Percentiles rank a stretch among this genome's conserved stretches.
Evolutionary conservation across 768 basidiomycete genomes (phyloP).

Genomic region (Russula emetica): DNA sequence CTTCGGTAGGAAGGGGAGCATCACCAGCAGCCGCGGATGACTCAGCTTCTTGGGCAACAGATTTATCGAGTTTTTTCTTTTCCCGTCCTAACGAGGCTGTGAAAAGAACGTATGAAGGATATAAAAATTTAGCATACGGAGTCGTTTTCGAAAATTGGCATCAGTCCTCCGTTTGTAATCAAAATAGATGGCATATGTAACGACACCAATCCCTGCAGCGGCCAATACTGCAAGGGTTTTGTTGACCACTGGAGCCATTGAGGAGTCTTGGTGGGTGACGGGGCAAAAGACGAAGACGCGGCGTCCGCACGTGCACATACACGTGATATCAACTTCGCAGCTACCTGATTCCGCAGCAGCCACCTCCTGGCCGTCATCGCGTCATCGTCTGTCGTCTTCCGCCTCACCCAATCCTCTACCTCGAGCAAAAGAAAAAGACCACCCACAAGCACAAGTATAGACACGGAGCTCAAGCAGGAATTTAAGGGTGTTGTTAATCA

Average conservation of each 20-base stretch:
- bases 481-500: too few relatives aligned
- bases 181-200: slow-evolving; percentile 89
- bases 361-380: too few relatives aligned
- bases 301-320: not conserved
- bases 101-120: not conserved
- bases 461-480: too few relatives aligned
- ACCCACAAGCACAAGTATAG: too few relatives aligned
- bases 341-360: too few relatives aligned
- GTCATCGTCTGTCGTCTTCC: too few relatives aligned
- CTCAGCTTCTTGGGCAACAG: slow-evolving; percentile 36
- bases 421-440: too few relatives aligned
- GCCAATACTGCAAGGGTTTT: slow-evolving; percentile 41
- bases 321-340: slow-evolving; percentile 31
- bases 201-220: slow-evolving; percentile 46
- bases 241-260: slow-evolving; percentile 28
- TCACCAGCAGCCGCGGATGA: slow-evolving; percentile 26
- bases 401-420: too few relatives aligned
- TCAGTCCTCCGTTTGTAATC: slow-evolving; percentile 93
- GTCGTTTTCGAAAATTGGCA: slow-evolving; percentile 76
- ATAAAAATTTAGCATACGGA: slow-evolving; percentile 35
- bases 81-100: slow-evolving; percentile 64
- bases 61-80: slow-evolving; percentile 81
- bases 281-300: not conserved
- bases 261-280: not conserved
- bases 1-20: slow-evolving; percentile 42